A percentile compares a stretch with the other conserved stretches of the same genome.
These are phyloP conservation scores for Angomonas desouzai DNA, from an alignment of 208 protist species.

Conservation along the genomic window DNA sequence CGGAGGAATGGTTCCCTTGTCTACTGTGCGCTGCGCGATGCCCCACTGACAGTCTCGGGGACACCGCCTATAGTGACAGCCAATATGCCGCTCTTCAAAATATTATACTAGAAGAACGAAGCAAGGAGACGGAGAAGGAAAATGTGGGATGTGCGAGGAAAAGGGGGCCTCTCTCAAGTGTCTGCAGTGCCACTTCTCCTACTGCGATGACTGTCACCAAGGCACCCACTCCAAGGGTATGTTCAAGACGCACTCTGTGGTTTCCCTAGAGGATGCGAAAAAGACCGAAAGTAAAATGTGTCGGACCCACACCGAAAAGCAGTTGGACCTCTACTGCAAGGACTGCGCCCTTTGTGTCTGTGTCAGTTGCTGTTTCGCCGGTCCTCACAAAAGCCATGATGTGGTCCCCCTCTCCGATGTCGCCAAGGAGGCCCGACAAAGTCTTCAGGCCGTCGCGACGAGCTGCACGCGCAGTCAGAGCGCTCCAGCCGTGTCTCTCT, in stretches of 20 bases:
- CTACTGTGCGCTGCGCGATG: neutral
- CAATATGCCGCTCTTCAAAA: neutral
- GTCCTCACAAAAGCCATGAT: slow-evolving; percentile 55
- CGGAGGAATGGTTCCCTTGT: neutral
- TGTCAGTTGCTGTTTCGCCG: slow-evolving; percentile 68
- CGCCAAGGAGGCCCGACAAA: slow-evolving; percentile 8
- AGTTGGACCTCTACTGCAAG: slow-evolving; percentile 65
- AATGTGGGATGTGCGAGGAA: slow-evolving; percentile 73
- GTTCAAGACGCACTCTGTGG: slow-evolving; percentile 54
- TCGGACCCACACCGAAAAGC: slow-evolving; percentile 36
- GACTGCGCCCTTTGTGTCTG: slow-evolving; percentile 52
- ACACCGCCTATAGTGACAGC: neutral
- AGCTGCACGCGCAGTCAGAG: slow-evolving; percentile 15
- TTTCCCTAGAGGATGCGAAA: slow-evolving; percentile 30
- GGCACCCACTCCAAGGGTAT: slow-evolving; percentile 54
- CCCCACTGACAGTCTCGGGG: neutral
- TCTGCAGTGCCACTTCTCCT: slow-evolving; percentile 64
- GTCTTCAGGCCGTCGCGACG: slow-evolving; percentile 13
- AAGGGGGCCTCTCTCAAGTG: slow-evolving; percentile 29
- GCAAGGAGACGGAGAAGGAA: neutral
- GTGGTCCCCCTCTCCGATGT: slow-evolving; percentile 45
- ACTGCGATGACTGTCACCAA: slow-evolving; percentile 43
- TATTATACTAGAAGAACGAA: neutral
- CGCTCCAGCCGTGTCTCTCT: slow-evolving; percentile 4
- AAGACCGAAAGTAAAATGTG: slow-evolving; percentile 24